Percentiles rank a stretch among this genome's conserved stretches.
Conservation (phyloP, 2,329 filamentous ascomycete species). For the Rosellinia necatrix region DNA sequence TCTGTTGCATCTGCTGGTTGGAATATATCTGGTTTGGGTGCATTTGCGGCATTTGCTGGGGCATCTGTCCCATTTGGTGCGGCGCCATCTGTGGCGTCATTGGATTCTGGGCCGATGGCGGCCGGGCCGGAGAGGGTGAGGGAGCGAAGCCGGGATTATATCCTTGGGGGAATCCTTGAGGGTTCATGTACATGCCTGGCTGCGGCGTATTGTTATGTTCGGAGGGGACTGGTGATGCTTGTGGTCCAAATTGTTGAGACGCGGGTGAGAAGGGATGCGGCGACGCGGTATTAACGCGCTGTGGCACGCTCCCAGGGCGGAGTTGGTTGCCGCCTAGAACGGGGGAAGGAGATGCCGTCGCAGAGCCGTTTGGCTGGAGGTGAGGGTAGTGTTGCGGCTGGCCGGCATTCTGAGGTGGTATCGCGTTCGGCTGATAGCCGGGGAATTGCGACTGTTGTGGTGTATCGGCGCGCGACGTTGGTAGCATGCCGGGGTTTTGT, state of each 20-base stretch:
- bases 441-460: conserved; percentile 78
- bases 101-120: conserved; percentile 59
- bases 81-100: conserved; percentile 61
- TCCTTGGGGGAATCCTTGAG: conserved; percentile 58
- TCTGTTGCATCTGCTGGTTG: conserved; percentile 50
- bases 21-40: conserved; percentile 45
- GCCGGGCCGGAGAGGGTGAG: conserved; percentile 58
- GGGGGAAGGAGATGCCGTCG: conserved; percentile 88
- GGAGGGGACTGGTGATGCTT: conserved; percentile 76
- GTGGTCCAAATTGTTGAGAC: conserved; percentile 70
- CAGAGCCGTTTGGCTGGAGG: conserved; percentile 77
- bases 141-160: conserved; percentile 65
- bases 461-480: conserved; percentile 88
- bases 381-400: conserved; percentile 79
- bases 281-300: conserved; percentile 87
- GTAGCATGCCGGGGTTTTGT: conserved; percentile 73
- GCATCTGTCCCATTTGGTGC: conserved; percentile 49
- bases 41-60: conserved; percentile 44
- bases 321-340: conserved; percentile 81
- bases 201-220: conserved; percentile 78
- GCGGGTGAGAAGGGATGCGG: conserved; percentile 88
- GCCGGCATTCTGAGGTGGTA: conserved; percentile 64
- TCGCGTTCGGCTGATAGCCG: conserved; percentile 69
- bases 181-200: conserved; percentile 70
- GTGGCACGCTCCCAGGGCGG: conserved; percentile 71